Conservation (phyloP, 1,284 basidiomycete genomes). For the Apiotrichum porosum region DNA sequence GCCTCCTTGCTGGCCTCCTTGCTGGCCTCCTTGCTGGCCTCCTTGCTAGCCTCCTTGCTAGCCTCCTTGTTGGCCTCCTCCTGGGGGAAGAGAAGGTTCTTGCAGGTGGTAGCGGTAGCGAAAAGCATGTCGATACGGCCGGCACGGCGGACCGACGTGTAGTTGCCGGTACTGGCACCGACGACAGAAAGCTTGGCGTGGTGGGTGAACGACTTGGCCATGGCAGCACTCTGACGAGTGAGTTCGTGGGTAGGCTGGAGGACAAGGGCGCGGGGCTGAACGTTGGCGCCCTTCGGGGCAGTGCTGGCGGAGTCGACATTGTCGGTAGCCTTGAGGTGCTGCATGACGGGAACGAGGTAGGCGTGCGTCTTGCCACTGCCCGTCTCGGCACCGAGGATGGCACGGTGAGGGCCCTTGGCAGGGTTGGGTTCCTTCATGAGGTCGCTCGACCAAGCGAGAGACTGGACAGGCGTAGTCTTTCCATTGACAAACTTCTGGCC, state of each 20-base stretch:
- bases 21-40: conserved; percentile 1
- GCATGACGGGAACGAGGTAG: conserved; percentile 74
- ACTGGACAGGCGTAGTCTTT: conserved; percentile 65
- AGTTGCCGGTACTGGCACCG: conserved; percentile 56
- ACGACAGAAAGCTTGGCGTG: conserved; percentile 66
- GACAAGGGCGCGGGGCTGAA: conserved; percentile 65
- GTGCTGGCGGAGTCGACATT: not conserved
- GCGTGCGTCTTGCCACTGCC: conserved; percentile 88
- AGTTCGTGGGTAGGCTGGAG: conserved; percentile 85
- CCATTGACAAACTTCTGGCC: conserved; percentile 53
- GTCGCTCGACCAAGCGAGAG: conserved; percentile 58
- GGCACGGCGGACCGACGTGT: conserved; percentile 10
- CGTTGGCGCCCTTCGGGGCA: not conserved
- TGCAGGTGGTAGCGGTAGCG: conserved; percentile 69
- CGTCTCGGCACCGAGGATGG: conserved; percentile 75
- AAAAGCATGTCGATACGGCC: conserved; percentile 63
- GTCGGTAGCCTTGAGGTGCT: conserved; percentile 59
- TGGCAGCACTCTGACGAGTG: conserved; percentile 65
- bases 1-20: not conserved
- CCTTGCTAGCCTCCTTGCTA: conserved; percentile 1
- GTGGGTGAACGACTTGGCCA: conserved; percentile 70
- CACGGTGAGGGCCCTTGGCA: conserved; percentile 44
- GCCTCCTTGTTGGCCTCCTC: conserved; percentile 51
- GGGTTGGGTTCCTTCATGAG: conserved; percentile 47
- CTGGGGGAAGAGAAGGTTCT: conserved; percentile 74